Evolutionary conservation across 192 early-diverging fungal genomes (phyloP).

Genomic region (Phlyctochytrium planicorne): DNA sequence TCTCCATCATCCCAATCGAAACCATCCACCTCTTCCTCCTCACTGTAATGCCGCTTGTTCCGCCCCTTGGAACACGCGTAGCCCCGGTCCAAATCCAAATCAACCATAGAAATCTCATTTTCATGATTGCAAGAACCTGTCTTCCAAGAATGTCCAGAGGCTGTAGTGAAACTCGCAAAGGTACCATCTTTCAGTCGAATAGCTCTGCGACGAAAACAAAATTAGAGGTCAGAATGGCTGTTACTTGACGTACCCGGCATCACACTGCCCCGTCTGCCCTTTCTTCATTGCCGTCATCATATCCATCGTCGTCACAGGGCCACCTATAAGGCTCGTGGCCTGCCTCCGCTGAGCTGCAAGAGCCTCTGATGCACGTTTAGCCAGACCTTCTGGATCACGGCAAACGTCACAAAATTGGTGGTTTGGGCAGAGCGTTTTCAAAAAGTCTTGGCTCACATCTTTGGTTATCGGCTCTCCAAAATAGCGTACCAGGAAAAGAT

Average conservation of each 20-base stretch:
- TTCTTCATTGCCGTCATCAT: not conserved
- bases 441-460: not conserved
- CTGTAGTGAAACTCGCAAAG: too few species aligned
- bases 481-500: slow-evolving; percentile 37
- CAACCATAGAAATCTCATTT: slow-evolving; percentile 19
- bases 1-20: slow-evolving; percentile 17
- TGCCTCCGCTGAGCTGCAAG: not conserved
- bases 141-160: too few species aligned
- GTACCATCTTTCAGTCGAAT: too few species aligned
- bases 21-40: not conserved
- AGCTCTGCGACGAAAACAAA: too few species aligned
- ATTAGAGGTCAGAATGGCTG: too few species aligned
- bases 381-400: slow-evolving; percentile 28
- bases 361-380: not conserved
- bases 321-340: not conserved
- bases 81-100: not conserved
- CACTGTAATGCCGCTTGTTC: not conserved
- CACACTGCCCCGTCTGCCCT: not conserved
- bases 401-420: slow-evolving; percentile 44
- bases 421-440: slow-evolving; percentile 22
- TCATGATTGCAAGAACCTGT: too few species aligned
- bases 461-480: slow-evolving; percentile 29
- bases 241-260: too few species aligned
- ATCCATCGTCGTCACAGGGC: not conserved
- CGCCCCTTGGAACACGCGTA: not conserved